phyloP scores from a whole-genome alignment of 805 yeast genomes.

The Hermanozyma aechmeae region DNA sequence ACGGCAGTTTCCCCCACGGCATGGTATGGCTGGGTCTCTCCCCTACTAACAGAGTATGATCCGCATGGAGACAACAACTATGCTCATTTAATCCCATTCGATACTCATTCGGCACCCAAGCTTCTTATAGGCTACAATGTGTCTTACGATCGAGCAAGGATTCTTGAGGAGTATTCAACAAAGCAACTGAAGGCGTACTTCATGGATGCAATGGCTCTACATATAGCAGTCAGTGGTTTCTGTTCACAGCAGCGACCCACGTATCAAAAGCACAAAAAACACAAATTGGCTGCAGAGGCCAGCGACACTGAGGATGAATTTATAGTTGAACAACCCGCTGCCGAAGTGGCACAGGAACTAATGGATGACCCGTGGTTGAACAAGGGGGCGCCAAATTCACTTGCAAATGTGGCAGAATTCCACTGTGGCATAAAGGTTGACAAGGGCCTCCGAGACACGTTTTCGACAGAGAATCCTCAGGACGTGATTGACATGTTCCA shows the following conservation, averaged over 20 bases:
- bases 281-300: slow-evolving; percentile 11
- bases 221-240: slow-evolving; percentile 84
- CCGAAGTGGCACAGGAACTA: slow-evolving; percentile 17
- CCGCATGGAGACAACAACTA: slow-evolving; percentile 18
- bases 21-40: slow-evolving; percentile 95
- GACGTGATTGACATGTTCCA: slow-evolving; percentile 50
- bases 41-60: slow-evolving; percentile 54
- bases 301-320: slow-evolving; percentile 1
- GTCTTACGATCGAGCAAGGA: slow-evolving; percentile 82
- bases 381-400: slow-evolving; percentile 66
- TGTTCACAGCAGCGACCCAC: slow-evolving; percentile 83
- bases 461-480: slow-evolving; percentile 44
- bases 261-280: slow-evolving; percentile 55
- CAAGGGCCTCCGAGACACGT: slow-evolving; percentile 59
- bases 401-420: slow-evolving; percentile 69
- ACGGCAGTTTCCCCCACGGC: slow-evolving; percentile 68
- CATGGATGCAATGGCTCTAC: slow-evolving; percentile 88
- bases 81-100: slow-evolving; percentile 73
- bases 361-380: slow-evolving; percentile 79
- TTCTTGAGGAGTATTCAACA: slow-evolving; percentile 73
- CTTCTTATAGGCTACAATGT: slow-evolving; percentile 86
- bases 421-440: slow-evolving; percentile 65
- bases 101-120: slow-evolving; percentile 37
- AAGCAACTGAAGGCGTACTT: slow-evolving; percentile 63
- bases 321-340: slow-evolving; percentile 2